Conservation (phyloP, 805 yeast species). For the Kuraishia piskuri region DNA sequence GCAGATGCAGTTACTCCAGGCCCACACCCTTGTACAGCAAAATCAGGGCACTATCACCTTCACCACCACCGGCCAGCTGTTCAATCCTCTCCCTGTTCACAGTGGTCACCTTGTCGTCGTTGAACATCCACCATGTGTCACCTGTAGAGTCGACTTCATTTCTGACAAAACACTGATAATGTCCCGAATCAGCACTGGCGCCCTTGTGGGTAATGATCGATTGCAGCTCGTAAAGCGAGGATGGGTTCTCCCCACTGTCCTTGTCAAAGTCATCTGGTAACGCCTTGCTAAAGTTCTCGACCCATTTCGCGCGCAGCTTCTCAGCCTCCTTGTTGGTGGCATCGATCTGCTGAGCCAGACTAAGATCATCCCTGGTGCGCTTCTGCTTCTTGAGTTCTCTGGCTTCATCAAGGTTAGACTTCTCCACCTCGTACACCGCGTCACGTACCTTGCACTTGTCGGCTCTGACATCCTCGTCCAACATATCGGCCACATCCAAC, state of each 20-base stretch:
- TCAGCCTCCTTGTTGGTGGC: conserved; percentile 42
- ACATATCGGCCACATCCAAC: conserved; percentile 77
- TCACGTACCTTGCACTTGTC: conserved; percentile 70
- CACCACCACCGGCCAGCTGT: conserved; percentile 92
- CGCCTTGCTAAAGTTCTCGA: conserved; percentile 31
- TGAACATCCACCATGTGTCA: conserved; percentile 87
- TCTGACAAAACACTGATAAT: conserved; percentile 83
- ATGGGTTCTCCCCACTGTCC: conserved; percentile 66
- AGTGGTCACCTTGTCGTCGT: conserved; percentile 79
- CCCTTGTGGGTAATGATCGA: conserved; percentile 93
- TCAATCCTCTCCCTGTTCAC: conserved; percentile 82
- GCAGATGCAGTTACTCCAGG: conserved; percentile 22
- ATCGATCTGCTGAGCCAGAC: conserved; percentile 47
- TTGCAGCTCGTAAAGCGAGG: conserved; percentile 75
- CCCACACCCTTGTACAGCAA: conserved; percentile 81
- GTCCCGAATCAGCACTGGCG: conserved; percentile 94
- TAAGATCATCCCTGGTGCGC: conserved; percentile 22
- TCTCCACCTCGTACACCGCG: conserved; percentile 64
- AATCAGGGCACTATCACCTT: conserved; percentile 90
- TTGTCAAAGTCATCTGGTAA: conserved; percentile 42
- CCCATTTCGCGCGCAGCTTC: conserved; percentile 42
- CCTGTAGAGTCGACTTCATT: conserved; percentile 58
- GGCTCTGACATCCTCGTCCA: conserved; percentile 67
- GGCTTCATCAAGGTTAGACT: conserved; percentile 60
- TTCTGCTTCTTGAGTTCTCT: conserved; percentile 65